Conservation (phyloP, 345 rosid genomes). For the Iberis pinnata region DNA sequence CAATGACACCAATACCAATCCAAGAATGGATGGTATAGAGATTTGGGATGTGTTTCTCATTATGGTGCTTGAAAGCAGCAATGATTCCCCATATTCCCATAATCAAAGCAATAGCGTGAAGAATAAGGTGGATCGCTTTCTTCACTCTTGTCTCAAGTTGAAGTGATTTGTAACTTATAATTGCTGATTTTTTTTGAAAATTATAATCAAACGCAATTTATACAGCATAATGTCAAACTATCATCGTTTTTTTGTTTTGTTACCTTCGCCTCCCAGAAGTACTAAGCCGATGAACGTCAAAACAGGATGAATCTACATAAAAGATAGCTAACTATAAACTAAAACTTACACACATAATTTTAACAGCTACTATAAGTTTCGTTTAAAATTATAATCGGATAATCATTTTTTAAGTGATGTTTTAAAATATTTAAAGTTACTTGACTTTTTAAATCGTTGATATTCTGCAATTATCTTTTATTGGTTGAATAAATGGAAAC, state of each 20-base stretch:
- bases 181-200: slow-evolving; percentile 46
- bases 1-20: slow-evolving; percentile 63
- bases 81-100: slow-evolving; percentile 58
- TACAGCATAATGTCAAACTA: neutral
- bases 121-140: slow-evolving; percentile 58
- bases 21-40: slow-evolving; percentile 91
- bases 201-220: slow-evolving; percentile 1
- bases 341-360: neutral
- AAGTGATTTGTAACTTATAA: slow-evolving; percentile 60
- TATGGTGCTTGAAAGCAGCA: slow-evolving; percentile 71
- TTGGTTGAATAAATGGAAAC: neutral
- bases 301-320: slow-evolving; percentile 80
- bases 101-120: slow-evolving; percentile 57
- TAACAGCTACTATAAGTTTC: neutral
- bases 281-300: slow-evolving; percentile 72
- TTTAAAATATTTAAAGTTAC: no score
- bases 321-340: neutral
- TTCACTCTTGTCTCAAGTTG: slow-evolving; percentile 47
- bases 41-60: slow-evolving; percentile 57
- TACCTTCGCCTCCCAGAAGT: slow-evolving; percentile 92
- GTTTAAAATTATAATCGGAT: no score
- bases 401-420: no score
- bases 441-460: no score
- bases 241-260: neutral
- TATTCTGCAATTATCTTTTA: no score